These are phyloP conservation scores for Tricholoma flavovirens DNA, from an alignment of 768 basidiomycete species.

Conservation along the genomic window DNA sequence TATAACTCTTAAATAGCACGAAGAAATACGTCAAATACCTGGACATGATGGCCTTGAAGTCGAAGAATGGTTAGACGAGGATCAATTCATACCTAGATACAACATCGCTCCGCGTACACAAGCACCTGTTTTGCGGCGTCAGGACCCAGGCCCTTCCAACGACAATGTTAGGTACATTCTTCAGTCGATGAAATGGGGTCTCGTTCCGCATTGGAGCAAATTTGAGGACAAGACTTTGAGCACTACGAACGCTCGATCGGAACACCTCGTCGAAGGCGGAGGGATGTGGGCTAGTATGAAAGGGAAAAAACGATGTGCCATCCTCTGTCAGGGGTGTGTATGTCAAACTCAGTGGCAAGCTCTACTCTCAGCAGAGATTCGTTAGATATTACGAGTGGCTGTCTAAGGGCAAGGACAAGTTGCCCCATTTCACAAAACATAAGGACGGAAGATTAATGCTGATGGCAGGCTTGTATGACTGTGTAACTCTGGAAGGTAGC, in stretches of 20 bases:
- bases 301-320: conserved; percentile 78
- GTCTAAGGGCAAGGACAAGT: conserved; percentile 69
- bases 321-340: conserved; percentile 70
- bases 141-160: conserved; percentile 20
- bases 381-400: conserved; percentile 93
- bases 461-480: conserved; percentile 86
- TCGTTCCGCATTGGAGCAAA: conserved; percentile 81
- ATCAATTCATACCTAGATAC: conserved; percentile 59
- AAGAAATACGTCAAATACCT: conserved; percentile 38
- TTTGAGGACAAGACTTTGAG: conserved; percentile 63
- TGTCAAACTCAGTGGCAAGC: neutral
- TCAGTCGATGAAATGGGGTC: conserved; percentile 89
- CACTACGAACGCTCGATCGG: conserved; percentile 88
- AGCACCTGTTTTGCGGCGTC: conserved; percentile 65
- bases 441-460: conserved; percentile 65
- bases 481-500: conserved; percentile 56
- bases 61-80: conserved; percentile 56
- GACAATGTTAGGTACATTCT: conserved; percentile 38
- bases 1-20: conserved; percentile 22
- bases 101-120: conserved; percentile 82
- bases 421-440: conserved; percentile 78
- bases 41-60: conserved; percentile 39
- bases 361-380: neutral
- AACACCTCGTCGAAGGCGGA: conserved; percentile 67
- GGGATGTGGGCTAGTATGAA: conserved; percentile 87